Evolutionary conservation across 1,284 basidiomycete genomes (phyloP).

Genomic region (Gomphus bonarii): DNA sequence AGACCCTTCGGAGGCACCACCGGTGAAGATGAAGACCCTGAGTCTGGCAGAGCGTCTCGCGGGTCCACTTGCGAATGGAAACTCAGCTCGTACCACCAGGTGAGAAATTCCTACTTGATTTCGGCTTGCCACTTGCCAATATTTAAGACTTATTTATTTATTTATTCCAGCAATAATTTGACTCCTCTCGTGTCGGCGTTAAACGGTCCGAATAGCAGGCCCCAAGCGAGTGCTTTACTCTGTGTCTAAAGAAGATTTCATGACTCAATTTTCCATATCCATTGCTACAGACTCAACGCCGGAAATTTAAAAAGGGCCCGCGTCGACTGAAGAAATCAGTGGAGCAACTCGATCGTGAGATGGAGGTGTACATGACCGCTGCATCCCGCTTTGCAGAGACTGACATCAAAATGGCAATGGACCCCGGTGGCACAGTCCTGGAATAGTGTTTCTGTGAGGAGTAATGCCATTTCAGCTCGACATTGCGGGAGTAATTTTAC

Average conservation of each 20-base stretch:
- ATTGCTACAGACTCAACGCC: not conserved
- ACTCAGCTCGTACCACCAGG: not conserved
- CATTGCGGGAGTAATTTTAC: not conserved
- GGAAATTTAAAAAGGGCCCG: conserved; percentile 4
- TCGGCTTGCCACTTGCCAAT: not conserved
- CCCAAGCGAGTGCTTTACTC: not conserved
- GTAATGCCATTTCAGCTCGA: not conserved
- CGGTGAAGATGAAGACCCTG: conserved; percentile 17
- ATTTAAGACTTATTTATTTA: not conserved
- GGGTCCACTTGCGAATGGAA: not conserved
- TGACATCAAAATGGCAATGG: not conserved
- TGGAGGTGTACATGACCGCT: conserved; percentile 15
- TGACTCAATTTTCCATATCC: not conserved
- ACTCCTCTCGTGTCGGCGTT: not conserved
- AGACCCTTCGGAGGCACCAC: conserved; percentile 28
- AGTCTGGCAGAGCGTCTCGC: conserved; percentile 29
- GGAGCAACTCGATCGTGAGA: conserved; percentile 15
- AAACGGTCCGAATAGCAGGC: not conserved
- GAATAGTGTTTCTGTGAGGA: not conserved
- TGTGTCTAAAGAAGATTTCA: not conserved
- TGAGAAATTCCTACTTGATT: not conserved
- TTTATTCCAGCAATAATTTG: not conserved
- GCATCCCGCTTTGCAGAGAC: not conserved
- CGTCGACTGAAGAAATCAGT: conserved; percentile 17
- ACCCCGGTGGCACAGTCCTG: not conserved